A percentile compares a stretch with the other conserved stretches of the same genome.
Evolutionary conservation across 352 stramenopile genomes (phyloP).

Genomic region (Blastocystis sp.): DNA sequence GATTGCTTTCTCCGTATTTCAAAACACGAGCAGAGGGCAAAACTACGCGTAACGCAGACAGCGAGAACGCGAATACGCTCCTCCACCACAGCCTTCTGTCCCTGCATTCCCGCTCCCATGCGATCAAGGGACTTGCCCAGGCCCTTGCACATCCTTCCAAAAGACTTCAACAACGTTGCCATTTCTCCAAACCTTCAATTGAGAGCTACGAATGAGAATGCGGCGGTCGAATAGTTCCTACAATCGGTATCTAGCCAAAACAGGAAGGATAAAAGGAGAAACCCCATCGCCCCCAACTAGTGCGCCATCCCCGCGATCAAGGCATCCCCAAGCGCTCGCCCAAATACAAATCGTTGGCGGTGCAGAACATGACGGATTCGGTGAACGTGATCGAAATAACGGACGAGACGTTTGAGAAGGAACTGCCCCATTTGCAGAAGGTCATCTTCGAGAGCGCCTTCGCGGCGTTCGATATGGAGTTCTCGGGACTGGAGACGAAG

Average conservation of each 20-base stretch:
- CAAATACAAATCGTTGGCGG: not conserved
- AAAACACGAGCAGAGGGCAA: conserved; percentile 60
- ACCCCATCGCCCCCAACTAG: not conserved
- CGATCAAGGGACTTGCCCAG: conserved; percentile 72
- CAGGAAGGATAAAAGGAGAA: not conserved
- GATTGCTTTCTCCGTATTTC: conserved; percentile 44
- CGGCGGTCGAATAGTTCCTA: not conserved
- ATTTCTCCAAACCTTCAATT: conserved; percentile 22
- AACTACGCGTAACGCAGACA: conserved; percentile 15
- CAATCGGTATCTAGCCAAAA: conserved; percentile 36
- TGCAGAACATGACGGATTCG: not conserved
- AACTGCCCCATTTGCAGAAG: conserved; percentile 50
- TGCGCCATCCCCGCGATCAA: not conserved
- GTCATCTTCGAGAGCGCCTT: conserved; percentile 59
- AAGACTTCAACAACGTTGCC: conserved; percentile 60
- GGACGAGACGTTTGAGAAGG: conserved; percentile 49
- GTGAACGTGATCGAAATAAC: conserved; percentile 48
- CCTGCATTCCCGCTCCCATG: conserved; percentile 48
- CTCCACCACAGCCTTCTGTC: conserved; percentile 47
- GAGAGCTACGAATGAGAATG: conserved; percentile 29
- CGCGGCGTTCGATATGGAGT: conserved; percentile 68
- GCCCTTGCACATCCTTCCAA: conserved; percentile 73
- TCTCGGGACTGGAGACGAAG: conserved; percentile 50
- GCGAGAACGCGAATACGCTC: conserved; percentile 41
- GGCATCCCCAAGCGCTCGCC: not conserved